These are phyloP conservation scores for Pascua sp. DNA, from an alignment of 1,284 basidiomycete species.

Conservation along the genomic window DNA sequence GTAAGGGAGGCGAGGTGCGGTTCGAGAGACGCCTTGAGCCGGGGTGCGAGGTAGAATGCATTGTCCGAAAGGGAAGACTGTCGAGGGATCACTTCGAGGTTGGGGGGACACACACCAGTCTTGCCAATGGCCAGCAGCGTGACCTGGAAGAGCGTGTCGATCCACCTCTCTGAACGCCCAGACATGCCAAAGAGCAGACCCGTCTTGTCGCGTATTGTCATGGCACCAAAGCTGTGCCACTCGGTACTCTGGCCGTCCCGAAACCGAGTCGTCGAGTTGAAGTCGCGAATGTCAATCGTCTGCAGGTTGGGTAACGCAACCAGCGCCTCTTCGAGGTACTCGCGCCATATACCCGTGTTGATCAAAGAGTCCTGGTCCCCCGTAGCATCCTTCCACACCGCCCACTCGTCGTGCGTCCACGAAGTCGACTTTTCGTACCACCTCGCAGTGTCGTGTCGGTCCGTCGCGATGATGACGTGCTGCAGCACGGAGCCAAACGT, in stretches of 20 bases:
- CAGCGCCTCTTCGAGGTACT: constrained; percentile 4
- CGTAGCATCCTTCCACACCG: no score
- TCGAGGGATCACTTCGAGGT: constrained; percentile 6
- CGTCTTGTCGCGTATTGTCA: background rate
- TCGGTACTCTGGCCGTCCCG: constrained; percentile 6
- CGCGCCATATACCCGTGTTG: constrained; percentile 1
- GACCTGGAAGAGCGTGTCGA: constrained; percentile 4
- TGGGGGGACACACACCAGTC: background rate
- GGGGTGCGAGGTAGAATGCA: background rate
- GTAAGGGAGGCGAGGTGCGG: constrained; percentile 2
- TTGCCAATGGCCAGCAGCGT: background rate
- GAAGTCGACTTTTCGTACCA: background rate
- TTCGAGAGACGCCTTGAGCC: background rate
- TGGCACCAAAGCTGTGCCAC: constrained; percentile 6
- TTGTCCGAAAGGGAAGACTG: background rate
- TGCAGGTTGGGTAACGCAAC: constrained; percentile 3
- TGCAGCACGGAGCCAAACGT: constrained; percentile 1
- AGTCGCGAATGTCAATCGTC: constrained; percentile 55
- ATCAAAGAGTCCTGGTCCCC: constrained; percentile 7
- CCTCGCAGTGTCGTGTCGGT: background rate
- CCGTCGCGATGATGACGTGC: constrained; percentile 10
- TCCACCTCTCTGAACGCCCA: background rate
- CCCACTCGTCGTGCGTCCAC: background rate
- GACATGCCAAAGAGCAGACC: background rate
- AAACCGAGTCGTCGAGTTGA: constrained; percentile 28